Evolutionary conservation across 2,329 filamentous ascomycete species (phyloP).

Genomic region (Thielaviopsis punctulata): DNA sequence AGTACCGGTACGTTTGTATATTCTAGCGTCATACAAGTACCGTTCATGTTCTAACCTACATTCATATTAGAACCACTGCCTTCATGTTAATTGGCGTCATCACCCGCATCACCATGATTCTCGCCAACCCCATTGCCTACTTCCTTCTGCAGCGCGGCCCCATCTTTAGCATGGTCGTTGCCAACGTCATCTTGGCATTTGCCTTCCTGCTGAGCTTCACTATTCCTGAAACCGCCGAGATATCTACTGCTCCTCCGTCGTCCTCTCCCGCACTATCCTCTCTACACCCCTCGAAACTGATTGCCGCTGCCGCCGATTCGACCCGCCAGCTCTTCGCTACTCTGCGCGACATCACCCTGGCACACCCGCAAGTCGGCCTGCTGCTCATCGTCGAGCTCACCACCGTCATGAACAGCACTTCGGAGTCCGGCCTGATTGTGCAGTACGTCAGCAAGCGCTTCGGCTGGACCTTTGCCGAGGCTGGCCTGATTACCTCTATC

Average conservation of each 20-base stretch:
- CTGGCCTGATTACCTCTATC: neutral
- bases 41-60: too few relatives aligned
- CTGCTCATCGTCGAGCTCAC: conserved; percentile 1
- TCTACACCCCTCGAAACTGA: neutral
- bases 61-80: conserved; percentile 5
- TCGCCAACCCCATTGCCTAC: conserved; percentile 12
- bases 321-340: neutral
- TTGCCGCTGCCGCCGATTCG: neutral
- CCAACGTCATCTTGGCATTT: neutral
- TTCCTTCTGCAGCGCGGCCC: conserved; percentile 8
- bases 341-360: neutral
- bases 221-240: conserved; percentile 10
- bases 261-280: neutral
- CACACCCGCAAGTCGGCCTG: conserved; percentile 2
- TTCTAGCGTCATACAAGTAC: neutral
- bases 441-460: conserved; percentile 16
- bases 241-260: neutral
- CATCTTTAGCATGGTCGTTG: conserved; percentile 4
- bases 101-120: conserved; percentile 3
- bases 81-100: conserved; percentile 9
- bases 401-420: neutral
- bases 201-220: neutral
- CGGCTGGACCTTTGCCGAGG: conserved; percentile 9
- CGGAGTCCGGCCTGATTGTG: conserved; percentile 11
- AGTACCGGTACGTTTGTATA: neutral